Percentiles rank a stretch among this genome's conserved stretches.
phyloP scores from a whole-genome alignment of 805 yeast genomes.

The Groenewaldozyma salmanticensis region DNA sequence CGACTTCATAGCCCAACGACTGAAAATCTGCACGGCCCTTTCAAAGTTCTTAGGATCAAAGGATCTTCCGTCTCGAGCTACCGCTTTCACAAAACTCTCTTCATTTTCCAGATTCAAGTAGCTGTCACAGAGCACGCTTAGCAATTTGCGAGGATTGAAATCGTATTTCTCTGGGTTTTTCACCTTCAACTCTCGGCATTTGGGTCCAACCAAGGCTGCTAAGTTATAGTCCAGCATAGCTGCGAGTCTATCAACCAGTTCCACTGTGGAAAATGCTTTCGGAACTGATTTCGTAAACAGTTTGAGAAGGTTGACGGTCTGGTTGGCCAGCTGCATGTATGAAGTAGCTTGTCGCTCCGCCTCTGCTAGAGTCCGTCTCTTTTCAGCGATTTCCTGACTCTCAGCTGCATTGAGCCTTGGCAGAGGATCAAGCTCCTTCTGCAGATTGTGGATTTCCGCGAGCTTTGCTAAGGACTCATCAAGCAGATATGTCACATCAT shows the following conservation, averaged over 20 bases:
- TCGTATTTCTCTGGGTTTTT: constrained; percentile 70
- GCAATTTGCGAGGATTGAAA: constrained; percentile 68
- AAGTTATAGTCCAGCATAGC: constrained; percentile 93
- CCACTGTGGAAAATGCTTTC: constrained; percentile 72
- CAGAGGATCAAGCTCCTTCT: constrained; percentile 40
- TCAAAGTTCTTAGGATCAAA: constrained; percentile 56
- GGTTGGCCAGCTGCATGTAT: constrained; percentile 71
- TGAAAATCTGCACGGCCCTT: constrained; percentile 61
- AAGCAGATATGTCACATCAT: constrained; percentile 82
- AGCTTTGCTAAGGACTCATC: constrained; percentile 85
- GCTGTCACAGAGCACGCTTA: constrained; percentile 62
- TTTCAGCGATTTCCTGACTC: constrained; percentile 39
- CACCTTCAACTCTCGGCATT: constrained; percentile 81
- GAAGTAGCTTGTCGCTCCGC: constrained; percentile 75
- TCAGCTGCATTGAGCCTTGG: constrained; percentile 29
- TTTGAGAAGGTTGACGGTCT: constrained; percentile 69
- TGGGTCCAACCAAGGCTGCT: constrained; percentile 90
- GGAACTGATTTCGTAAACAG: constrained; percentile 84
- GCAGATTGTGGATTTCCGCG: constrained; percentile 65
- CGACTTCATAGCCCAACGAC: constrained; percentile 44
- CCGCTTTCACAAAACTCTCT: constrained; percentile 61
- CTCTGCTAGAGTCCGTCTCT: constrained; percentile 42
- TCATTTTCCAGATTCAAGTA: constrained; percentile 63
- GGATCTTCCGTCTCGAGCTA: constrained; percentile 88
- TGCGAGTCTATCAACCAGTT: constrained; percentile 87